Conservation (phyloP, 2,329 filamentous ascomycete species). For the Aspergillus sp. region DNA sequence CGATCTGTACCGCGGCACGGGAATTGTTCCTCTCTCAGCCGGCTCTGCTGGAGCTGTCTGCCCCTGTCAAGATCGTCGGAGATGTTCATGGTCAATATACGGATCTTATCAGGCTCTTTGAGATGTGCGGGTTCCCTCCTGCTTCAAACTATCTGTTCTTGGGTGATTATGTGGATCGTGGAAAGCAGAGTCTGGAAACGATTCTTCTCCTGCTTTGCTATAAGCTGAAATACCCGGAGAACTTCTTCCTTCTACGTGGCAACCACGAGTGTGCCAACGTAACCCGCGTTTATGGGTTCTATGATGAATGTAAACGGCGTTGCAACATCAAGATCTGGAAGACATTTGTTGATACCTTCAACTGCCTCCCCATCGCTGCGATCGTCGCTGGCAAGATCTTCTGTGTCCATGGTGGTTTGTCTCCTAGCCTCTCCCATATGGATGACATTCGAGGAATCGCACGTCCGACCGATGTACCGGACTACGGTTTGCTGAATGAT, state of each 20-base stretch:
- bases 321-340: conserved; percentile 99
- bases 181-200: conserved; percentile 93
- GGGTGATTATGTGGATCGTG: conserved; percentile 93
- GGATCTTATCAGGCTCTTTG: conserved; percentile 93
- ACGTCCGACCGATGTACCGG: conserved; percentile 92
- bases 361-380: conserved; percentile 90
- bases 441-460: conserved; percentile 97
- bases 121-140: conserved; percentile 97
- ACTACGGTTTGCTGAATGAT: conserved; percentile 94
- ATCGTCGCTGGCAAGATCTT: conserved; percentile 98
- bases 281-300: conserved; percentile 93
- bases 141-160: conserved; percentile 90
- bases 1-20: conserved; percentile 84
- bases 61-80: conserved; percentile 96
- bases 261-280: conserved; percentile 98
- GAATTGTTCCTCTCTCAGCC: conserved; percentile 91
- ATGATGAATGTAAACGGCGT: conserved; percentile 94
- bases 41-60: conserved; percentile 84
- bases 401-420: conserved; percentile 92
- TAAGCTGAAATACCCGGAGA: conserved; percentile 95
- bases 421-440: conserved; percentile 91
- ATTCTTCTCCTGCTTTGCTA: conserved; percentile 92
- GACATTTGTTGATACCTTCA: conserved; percentile 95
- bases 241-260: conserved; percentile 91
- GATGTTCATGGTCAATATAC: conserved; percentile 97